Evolutionary conservation across 352 stramenopile genomes (phyloP).

Genomic region (Globisporangium heterothallicum): DNA sequence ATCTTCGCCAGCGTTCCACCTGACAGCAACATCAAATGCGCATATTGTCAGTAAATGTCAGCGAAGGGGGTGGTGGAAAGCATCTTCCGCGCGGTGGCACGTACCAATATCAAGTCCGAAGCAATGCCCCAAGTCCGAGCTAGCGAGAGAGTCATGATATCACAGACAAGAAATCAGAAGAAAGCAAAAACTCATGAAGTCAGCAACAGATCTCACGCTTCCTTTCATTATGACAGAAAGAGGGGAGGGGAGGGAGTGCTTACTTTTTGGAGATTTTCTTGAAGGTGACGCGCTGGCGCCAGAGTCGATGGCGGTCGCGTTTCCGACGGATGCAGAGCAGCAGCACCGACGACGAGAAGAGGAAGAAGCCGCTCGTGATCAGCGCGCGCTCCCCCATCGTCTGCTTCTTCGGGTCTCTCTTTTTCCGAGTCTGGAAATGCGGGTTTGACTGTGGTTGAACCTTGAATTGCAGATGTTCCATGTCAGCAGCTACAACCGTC

Average conservation of each 20-base stretch:
- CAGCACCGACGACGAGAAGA: conserved; percentile 63
- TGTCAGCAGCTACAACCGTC: too few relatives aligned
- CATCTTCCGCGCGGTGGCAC: too few relatives aligned
- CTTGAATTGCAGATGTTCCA: too few relatives aligned
- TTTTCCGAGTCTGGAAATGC: background rate
- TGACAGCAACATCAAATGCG: conserved; percentile 10
- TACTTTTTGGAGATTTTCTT: conserved; percentile 87
- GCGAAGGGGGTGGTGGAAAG: background rate
- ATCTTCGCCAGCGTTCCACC: conserved; percentile 93
- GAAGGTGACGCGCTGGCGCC: conserved; percentile 70
- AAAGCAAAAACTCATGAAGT: background rate
- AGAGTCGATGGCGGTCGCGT: conserved; percentile 54
- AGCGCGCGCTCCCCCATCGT: conserved; percentile 27
- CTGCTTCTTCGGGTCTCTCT: background rate
- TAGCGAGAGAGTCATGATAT: conserved; percentile 14
- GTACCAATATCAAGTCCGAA: conserved; percentile 83
- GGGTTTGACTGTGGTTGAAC: conserved; percentile 1
- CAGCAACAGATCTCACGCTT: background rate
- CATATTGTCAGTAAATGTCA: conserved; percentile 17
- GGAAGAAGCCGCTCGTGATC: conserved; percentile 57
- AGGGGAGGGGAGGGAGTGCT: background rate
- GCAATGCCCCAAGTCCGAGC: conserved; percentile 77
- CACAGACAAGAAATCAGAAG: background rate
- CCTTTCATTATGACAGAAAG: too few relatives aligned
- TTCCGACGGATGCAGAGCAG: conserved; percentile 66